Evolutionary conservation across 2,329 filamentous ascomycete genomes (phyloP), one percentile per base, ranked within the genome.

Genomic region (Penicillium sp.): DNA sequence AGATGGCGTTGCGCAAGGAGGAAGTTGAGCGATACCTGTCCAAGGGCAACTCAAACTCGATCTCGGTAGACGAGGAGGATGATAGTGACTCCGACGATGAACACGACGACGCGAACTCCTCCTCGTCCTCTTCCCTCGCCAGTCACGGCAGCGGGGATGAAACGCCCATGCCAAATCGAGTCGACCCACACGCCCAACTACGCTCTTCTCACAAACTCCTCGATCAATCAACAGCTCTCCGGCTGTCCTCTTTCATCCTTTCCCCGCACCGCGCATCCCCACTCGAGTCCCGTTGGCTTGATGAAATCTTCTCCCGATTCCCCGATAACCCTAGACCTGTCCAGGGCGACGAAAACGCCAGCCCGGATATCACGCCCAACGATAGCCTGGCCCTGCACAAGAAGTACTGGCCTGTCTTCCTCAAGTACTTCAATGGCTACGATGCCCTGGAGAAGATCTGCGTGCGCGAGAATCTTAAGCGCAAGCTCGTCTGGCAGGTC

Each of bases 381-480:
- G 71, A 66, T 13, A 60, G 66, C 11, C 64, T 66, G 29, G 66
- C 61, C 10, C 63, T 70, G 1, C 65, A 90, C 15, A 81, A 84
- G 41, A 82, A 85, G 55, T 82, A 84, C 47, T 96, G 92, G 89
- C 84, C 85, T 2, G 79, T 82, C 44, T 86, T 96, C 65, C 83
- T 87, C 67, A 91, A 89, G 72, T 94, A 97, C 73, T 91, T 97
- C 66, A 92, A 97, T 72, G 94, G 94, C 1, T 84, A 82, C 55
- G 87, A 89, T 69, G 87, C 92, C 2, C 80, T 97, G 58, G 94
- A 99, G 76, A 87, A 92, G 65, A 89, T 99, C 63, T 85, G 89
- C 1, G 78, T 94, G n/a, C 83, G 88, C 55, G 91, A 97, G 75
- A 89, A 90, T 6, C 83, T 95, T 77, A 96, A 94, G 78, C 82